Percentiles rank a stretch among this genome's conserved stretches.
phyloP scores from a whole-genome alignment of 352 stramenopile species.

The Phytophthora sp. region DNA sequence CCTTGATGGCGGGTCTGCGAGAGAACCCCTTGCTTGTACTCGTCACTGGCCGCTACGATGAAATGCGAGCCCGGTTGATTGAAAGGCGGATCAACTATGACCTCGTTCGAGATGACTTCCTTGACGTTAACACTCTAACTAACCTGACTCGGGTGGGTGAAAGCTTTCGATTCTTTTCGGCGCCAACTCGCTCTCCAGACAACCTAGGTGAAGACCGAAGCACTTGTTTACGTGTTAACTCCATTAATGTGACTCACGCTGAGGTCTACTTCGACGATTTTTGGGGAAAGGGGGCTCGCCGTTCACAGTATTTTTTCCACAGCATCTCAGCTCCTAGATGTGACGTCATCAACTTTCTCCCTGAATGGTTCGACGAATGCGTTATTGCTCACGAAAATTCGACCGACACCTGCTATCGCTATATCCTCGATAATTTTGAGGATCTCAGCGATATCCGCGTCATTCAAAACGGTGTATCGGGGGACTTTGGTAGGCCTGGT shows the following conservation, averaged over 20 bases:
- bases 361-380: constrained; percentile 51
- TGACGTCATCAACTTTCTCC: constrained; percentile 46
- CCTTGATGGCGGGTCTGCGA: constrained; percentile 53
- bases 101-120: constrained; percentile 40
- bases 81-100: constrained; percentile 53
- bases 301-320: constrained; percentile 45
- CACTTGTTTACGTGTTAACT: constrained; percentile 50
- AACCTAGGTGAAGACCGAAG: constrained; percentile 50
- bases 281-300: constrained; percentile 45
- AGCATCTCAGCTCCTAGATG: constrained; percentile 53
- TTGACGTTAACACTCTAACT: constrained; percentile 34
- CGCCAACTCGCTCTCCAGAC: constrained; percentile 30
- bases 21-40: constrained; percentile 62
- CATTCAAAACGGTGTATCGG: constrained; percentile 43
- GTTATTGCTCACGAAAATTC: constrained; percentile 29
- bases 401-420: constrained; percentile 40
- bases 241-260: constrained; percentile 42
- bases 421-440: constrained; percentile 64
- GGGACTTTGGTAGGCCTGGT: constrained; percentile 50
- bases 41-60: constrained; percentile 48
- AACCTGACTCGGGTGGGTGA: constrained; percentile 39
- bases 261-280: constrained; percentile 51
- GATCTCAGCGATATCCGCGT: constrained; percentile 32
- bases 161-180: constrained; percentile 43
- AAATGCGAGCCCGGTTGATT: constrained; percentile 42